Percentiles rank a stretch among this genome's conserved stretches.
These are phyloP conservation scores for Colletotrichum sp. DNA, from an alignment of 2,329 filamentous ascomycete species.

Conservation along the genomic window DNA sequence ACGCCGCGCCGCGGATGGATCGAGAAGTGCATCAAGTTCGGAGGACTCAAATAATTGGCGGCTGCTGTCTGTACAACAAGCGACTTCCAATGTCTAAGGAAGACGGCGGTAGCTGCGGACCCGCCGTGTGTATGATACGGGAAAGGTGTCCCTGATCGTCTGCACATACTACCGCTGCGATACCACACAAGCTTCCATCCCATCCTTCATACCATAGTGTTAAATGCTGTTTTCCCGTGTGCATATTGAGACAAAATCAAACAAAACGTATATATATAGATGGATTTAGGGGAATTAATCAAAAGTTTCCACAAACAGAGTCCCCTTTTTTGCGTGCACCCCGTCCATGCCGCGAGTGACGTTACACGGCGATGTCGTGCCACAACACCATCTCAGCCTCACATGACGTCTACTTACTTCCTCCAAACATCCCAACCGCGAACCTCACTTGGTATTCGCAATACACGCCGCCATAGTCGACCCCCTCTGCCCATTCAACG, in stretches of 20 bases:
- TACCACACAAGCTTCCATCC: not conserved
- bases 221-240: conserved; percentile 8
- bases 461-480: not conserved
- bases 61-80: not conserved
- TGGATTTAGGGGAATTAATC: not conserved
- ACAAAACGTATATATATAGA: not conserved
- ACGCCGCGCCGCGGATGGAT: conserved; percentile 15
- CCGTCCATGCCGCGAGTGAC: not conserved
- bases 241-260: conserved; percentile 5
- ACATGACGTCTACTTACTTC: not conserved
- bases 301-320: not conserved
- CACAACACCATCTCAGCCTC: not conserved
- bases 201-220: conserved; percentile 1
- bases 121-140: not conserved
- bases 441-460: not conserved
- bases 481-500: not conserved
- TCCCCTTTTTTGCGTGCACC: too few species aligned
- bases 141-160: not conserved
- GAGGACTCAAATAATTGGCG: conserved; percentile 9
- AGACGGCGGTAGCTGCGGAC: not conserved
- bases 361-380: not conserved
- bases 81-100: not conserved
- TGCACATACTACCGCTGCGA: not conserved
- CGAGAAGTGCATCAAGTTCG: conserved; percentile 19
- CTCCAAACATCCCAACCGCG: too few species aligned